Base-by-base conservation (phyloP, 164 flowering plant genomes). In the Tinospora cordifolia region DNA sequence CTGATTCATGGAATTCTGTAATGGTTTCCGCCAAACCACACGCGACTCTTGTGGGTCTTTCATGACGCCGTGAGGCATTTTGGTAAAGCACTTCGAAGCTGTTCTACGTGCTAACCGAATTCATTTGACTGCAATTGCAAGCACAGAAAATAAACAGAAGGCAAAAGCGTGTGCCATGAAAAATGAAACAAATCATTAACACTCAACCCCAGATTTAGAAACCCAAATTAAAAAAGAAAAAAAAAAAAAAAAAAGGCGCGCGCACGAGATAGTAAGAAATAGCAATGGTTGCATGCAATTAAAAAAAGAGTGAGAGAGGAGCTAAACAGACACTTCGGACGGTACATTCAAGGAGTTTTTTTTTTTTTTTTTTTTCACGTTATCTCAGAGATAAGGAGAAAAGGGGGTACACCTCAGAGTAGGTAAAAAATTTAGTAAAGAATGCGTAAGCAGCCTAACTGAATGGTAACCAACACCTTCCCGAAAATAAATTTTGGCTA, bases 21-120 rank as follows among this genome's bases (percentile, higher is more conserved):
- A 41, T 21, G 81, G 84, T 71, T 80, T 83, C 74, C 76, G 72
- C 8, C 66, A 78, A 72, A 76, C 74, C 68, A 79, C 66, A 60
- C 69, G 80, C 68, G 77, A 75, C 75, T 75, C 80, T 71, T 71
- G 71, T 2, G 79, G 70, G n/a, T 78, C 78, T 66, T 74, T 83
- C 79, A 79, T 69, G 51, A 78, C 80, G 66, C 69, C 47, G 25
- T 76, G 83, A 63, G 84, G 81, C 84, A 83, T 83, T 60, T 74
- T 67, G 44, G 68, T 21, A 34, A 57, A 30, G 54, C 68, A 63
- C 57, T 47, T 26, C 36, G 8, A 76, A 71, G 54, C 38, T 57
- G 62, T 41, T 65, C 25, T 65, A 49, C 49, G 69, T 63, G 19
- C 6, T 30, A 62, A 62, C 27, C 15, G 60, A 21, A 65, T 68